Evolutionary conservation across 129 eudicot species (phyloP).

Genomic region (Lactuca saligna): DNA sequence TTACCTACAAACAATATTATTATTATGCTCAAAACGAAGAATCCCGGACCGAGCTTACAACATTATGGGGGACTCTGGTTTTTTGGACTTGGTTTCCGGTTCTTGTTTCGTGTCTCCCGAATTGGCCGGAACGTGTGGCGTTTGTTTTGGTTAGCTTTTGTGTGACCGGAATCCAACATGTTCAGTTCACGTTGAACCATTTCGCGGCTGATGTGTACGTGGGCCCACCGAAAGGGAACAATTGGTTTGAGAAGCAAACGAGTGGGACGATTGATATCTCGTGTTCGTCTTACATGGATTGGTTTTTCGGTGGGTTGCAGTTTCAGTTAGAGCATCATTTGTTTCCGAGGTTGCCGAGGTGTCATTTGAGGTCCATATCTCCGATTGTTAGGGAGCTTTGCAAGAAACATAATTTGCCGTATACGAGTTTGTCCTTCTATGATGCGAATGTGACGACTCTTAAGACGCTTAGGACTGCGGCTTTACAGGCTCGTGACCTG

Average conservation of each 20-base stretch:
- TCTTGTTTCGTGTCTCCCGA: constrained; percentile 33
- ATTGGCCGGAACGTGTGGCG: constrained; percentile 39
- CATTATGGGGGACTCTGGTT: constrained; percentile 34
- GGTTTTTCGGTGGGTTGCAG: constrained; percentile 44
- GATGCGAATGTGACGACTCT: constrained; percentile 37
- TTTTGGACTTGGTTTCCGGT: constrained; percentile 48
- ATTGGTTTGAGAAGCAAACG: constrained; percentile 46
- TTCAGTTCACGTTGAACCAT: constrained; percentile 43
- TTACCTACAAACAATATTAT: constrained; percentile 31
- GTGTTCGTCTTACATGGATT: constrained; percentile 41
- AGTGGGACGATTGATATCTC: constrained; percentile 38
- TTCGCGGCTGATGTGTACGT: constrained; percentile 39
- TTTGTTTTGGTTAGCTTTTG: constrained; percentile 39
- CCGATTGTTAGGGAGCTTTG: constrained; percentile 41
- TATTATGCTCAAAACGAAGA: constrained; percentile 24
- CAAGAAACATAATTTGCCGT: constrained; percentile 38
- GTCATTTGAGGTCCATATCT: constrained; percentile 37
- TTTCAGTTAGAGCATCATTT: constrained; percentile 44
- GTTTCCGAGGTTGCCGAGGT: constrained; percentile 43
- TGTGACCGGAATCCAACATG: constrained; percentile 41
- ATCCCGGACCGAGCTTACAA: constrained; percentile 32
- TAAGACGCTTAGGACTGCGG: constrained; percentile 36
- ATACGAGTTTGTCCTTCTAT: constrained; percentile 31
- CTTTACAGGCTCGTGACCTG: constrained; percentile 43
- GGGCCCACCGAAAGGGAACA: constrained; percentile 41